Percentiles rank a stretch among this genome's conserved stretches.
Conservation (phyloP, 176 grass and related monocot genomes). For the Bolboschoenus planiculmis region DNA sequence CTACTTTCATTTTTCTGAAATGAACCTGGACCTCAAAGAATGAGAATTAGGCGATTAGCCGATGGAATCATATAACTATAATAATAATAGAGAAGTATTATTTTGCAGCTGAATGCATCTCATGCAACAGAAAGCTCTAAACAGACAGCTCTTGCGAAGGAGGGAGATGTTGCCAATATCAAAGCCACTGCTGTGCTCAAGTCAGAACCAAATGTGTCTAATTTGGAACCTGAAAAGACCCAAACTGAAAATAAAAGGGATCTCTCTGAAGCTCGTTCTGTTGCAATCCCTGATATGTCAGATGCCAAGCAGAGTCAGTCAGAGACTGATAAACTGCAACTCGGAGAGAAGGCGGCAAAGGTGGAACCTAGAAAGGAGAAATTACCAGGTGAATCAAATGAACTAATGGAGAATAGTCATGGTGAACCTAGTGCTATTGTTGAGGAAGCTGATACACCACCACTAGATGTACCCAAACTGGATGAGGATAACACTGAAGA, state of each 20-base stretch:
- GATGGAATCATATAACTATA: not conserved
- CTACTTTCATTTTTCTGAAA: not conserved
- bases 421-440: not conserved
- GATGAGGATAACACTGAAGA: constrained; percentile 9
- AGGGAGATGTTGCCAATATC: constrained; percentile 20
- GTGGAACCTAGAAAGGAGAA: not conserved
- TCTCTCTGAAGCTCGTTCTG: not conserved
- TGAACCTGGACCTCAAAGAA: not conserved
- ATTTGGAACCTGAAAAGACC: not conserved
- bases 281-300: not conserved
- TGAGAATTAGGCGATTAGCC: not conserved
- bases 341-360: not conserved
- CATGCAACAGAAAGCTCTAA: constrained; percentile 32
- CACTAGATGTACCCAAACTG: not conserved
- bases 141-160: constrained; percentile 27
- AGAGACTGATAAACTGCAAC: constrained; percentile 9
- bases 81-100: not conserved
- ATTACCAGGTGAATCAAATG: constrained; percentile 1
- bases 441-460: not conserved
- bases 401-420: not conserved
- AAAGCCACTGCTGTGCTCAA: constrained; percentile 13
- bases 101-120: constrained; percentile 43
- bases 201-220: not conserved
- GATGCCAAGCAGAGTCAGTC: not conserved
- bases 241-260: constrained; percentile 11